These are phyloP conservation scores for Phytopythium oedochilum DNA, from an alignment of 352 stramenopile genomes.

Conservation along the genomic window DNA sequence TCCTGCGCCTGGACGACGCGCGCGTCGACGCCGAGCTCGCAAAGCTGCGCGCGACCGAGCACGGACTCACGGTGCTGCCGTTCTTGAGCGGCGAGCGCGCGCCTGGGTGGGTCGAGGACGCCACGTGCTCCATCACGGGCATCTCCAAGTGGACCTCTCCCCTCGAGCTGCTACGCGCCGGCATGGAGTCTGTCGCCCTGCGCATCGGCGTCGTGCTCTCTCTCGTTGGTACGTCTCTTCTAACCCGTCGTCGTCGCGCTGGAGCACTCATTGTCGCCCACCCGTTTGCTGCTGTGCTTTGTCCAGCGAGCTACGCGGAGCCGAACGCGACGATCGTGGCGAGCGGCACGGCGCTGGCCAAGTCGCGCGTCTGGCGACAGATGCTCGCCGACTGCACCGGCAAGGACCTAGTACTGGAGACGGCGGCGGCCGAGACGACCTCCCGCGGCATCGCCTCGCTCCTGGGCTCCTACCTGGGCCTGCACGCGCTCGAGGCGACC, in stretches of 20 bases:
- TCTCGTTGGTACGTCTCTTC: constrained; percentile 55
- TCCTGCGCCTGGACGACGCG: constrained; percentile 51
- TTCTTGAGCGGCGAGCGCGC: constrained; percentile 92
- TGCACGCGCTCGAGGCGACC: constrained; percentile 47
- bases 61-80: constrained; percentile 85
- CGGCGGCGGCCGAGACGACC: constrained; percentile 62
- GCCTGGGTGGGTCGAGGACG: constrained; percentile 90
- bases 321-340: constrained; percentile 57
- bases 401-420: constrained; percentile 67
- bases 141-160: constrained; percentile 90
- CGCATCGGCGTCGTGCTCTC: constrained; percentile 84
- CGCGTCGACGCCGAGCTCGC: constrained; percentile 39
- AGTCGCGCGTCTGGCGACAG: constrained; percentile 81
- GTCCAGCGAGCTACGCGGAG: constrained; percentile 22
- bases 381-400: constrained; percentile 84
- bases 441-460: constrained; percentile 81
- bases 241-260: too few relatives aligned
- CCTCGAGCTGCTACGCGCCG: constrained; percentile 85
- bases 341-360: constrained; percentile 74
- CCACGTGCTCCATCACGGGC: constrained; percentile 87
- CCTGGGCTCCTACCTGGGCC: constrained; percentile 47
- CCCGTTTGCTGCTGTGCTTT: constrained; percentile 3
- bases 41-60: constrained; percentile 31
- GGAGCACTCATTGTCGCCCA: too few relatives aligned
- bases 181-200: constrained; percentile 90